A percentile compares a stretch with the other conserved stretches of the same genome.
phyloP scores from a whole-genome alignment of 192 early-diverging fungal genomes.

The Phlyctochytrium bullatum region DNA sequence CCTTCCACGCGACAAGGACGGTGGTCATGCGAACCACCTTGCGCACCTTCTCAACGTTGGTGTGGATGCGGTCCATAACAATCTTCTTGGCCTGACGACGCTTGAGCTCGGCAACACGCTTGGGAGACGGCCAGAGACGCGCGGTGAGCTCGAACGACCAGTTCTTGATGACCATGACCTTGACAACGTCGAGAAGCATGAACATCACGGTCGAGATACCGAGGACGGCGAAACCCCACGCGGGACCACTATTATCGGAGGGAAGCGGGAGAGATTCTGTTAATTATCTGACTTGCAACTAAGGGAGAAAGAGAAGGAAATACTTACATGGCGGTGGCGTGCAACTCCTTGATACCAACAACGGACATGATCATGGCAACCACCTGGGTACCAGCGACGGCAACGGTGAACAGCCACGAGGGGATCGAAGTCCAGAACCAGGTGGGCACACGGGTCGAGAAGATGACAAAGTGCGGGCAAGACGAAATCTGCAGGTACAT shows the following conservation, averaged over 20 bases:
- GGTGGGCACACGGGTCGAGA: slow-evolving; percentile 86
- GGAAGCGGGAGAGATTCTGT: not conserved
- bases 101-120: slow-evolving; percentile 60
- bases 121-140: slow-evolving; percentile 70
- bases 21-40: slow-evolving; percentile 25
- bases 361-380: slow-evolving; percentile 89
- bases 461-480: slow-evolving; percentile 94
- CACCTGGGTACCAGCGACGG: slow-evolving; percentile 85
- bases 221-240: slow-evolving; percentile 68
- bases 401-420: slow-evolving; percentile 71
- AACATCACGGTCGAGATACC: slow-evolving; percentile 78
- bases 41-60: slow-evolving; percentile 32
- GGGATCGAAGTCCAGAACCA: slow-evolving; percentile 90
- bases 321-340: slow-evolving; percentile 34
- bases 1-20: slow-evolving; percentile 27
- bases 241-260: slow-evolving; percentile 51
- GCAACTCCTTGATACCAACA: slow-evolving; percentile 51
- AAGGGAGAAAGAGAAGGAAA: slow-evolving; percentile 27
- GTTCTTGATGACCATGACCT: slow-evolving; percentile 76
- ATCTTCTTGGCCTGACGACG: slow-evolving; percentile 8
- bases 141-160: slow-evolving; percentile 94
- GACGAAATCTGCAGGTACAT: slow-evolving; percentile 96
- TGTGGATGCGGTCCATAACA: slow-evolving; percentile 19
- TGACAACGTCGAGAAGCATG: slow-evolving; percentile 85
- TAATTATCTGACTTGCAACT: slow-evolving; percentile 38